Base-by-base conservation (phyloP, 2,329 filamentous ascomycete species). In the Zarea fungicola region DNA sequence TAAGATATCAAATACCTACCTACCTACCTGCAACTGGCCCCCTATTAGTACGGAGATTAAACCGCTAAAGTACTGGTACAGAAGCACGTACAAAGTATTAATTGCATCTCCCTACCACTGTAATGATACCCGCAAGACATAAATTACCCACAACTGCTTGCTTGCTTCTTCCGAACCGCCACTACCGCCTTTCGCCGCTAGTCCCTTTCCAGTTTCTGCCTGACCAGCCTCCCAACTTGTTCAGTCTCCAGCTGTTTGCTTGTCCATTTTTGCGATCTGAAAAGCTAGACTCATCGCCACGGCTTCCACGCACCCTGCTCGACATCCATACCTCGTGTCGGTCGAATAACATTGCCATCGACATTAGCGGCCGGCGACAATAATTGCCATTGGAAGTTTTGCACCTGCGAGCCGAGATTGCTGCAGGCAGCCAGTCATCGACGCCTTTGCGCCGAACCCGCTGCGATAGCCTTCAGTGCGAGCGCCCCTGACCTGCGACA, bases 171-270 rank as follows among this genome's bases (percentile, higher is more conserved):
- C n/a, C n/a, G n/a, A n/a, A n/a, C n/a, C n/a, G n/a, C n/a, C n/a
- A n/a, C 29, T 34, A 46, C 43, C 43, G 43, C 43, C 34, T n/a
- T 13, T 5, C 4, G 11, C 26, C 34, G 19, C 43, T 46, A 46
- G 31, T 31, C 34, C 34, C 25, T 19, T 39, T 32, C 14, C n/a
- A 29, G 41, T 39, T 46, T 39, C 43, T 46, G 43, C 43, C 43
- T 14, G 21, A 21, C 42, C 42, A 34, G 13, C 42, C 42, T 44
- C 42, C 22, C 18, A 42, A 28, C 13, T 26, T 11, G 28, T 10
- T 19, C 13, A 29, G 25, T 6, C 26, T 42, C 7, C 4, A 40
- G 39, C 42, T 43, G 42, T 35, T 43, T 44, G 22, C 40, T 22
- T 9, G 31, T 35, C n/a, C n/a, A 44, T 44, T 44, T 29, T 32